Evolutionary conservation across 495 filamentous ascomycete genomes (phyloP), one percentile per base, ranked within the genome.

Genomic region (Physcia stellaris): DNA sequence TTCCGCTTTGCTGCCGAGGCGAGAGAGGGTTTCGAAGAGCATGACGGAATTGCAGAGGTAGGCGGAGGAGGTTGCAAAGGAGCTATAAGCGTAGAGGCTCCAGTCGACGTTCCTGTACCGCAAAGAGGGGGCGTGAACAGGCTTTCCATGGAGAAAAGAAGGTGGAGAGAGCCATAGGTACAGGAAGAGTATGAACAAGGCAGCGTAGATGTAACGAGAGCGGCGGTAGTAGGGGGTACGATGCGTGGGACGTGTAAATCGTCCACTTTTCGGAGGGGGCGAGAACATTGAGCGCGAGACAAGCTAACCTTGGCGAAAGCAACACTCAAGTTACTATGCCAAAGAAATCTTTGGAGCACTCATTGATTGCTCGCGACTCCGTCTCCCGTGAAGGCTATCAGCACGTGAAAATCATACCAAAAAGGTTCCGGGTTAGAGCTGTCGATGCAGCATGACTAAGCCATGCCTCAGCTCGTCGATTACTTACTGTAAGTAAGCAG

Each of bases 1-100:
- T 23, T 79, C 71, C 2, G 81, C 77, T 41, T 70, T 68, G 46
- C 70, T 78, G 10, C 68, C 75, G 0, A 78, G 55, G 20, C 68
- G 62, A 18, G 74, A 48, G 34, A 86, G 45, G 13, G 67, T 61
- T 47, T 80, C 78, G 43, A 86, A 77, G 4, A 86, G 61, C 79
- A 87, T 80, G 37, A 87, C 52, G 2, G 74, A 72, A 50, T 84
- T 85, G 58, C 82, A 87, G 2, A 87, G 67, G 53, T 83, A 80
- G 3, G 70, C 61, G 38, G 63, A 66, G 28, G 68, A 69, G 11
- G 79, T 82, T 15, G 77, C 82, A 58, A 85, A 87, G 53, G 76
- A 73, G 7, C 67, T 69, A 48, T 85, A 85, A 20, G 80, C 81
- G 44, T 65, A 80, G 22, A 60, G 63, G 15, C 70, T 68, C 75